Evolutionary conservation across 192 early-diverging fungal genomes (phyloP).

Genomic region (Coemansia sp.): DNA sequence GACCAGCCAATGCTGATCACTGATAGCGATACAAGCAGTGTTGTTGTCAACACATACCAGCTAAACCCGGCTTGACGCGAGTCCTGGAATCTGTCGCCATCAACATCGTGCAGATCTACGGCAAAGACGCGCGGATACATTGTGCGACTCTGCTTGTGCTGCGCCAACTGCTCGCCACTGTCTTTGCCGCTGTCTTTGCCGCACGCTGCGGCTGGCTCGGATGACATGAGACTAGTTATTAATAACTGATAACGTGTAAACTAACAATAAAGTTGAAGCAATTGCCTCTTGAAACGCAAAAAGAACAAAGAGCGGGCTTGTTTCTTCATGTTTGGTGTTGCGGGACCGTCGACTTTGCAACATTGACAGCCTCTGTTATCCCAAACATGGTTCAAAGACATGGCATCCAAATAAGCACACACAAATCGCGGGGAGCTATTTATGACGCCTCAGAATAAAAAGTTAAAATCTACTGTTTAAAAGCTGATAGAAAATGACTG

Average conservation of each 20-base stretch:
- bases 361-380: neutral
- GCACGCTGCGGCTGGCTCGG: neutral
- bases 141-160: neutral
- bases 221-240: neutral
- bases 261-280: too few relatives aligned
- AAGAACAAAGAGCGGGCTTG: too few relatives aligned
- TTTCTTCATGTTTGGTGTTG: neutral
- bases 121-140: slow-evolving; percentile 39
- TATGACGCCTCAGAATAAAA: neutral
- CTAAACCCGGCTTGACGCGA: slow-evolving; percentile 47
- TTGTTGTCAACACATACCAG: slow-evolving; percentile 38
- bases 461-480: neutral
- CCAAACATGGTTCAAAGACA: slow-evolving; percentile 4
- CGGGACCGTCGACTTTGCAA: too few relatives aligned
- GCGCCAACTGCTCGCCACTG: neutral
- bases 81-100: slow-evolving; percentile 48
- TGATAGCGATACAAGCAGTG: slow-evolving; percentile 42
- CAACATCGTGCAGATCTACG: slow-evolving; percentile 43
- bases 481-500: neutral
- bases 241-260: neutral
- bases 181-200: slow-evolving; percentile 2
- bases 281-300: too few relatives aligned
- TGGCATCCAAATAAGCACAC: slow-evolving; percentile 8
- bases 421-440: too few relatives aligned
- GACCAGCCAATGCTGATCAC: slow-evolving; percentile 42